Evolutionary conservation across 2,329 filamentous ascomycete species (phyloP).

Genomic region (Ambrosiella cleistominuta): DNA sequence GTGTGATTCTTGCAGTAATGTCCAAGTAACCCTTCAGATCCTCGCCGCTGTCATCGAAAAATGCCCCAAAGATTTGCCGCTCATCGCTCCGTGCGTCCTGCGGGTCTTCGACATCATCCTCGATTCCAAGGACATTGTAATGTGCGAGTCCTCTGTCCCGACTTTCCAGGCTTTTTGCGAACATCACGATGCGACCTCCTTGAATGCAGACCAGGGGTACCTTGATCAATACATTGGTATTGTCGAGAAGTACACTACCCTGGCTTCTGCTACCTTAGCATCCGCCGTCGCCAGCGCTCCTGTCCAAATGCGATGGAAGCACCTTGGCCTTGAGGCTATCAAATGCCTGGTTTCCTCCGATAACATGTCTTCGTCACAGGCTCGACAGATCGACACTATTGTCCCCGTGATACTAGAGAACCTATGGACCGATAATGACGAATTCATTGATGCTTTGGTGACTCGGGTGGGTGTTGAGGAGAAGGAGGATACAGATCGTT

Average conservation of each 20-base stretch:
- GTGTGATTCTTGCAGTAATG: slow-evolving; percentile 43
- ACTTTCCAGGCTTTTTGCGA: slow-evolving; percentile 80
- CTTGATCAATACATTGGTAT: slow-evolving; percentile 67
- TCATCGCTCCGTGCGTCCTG: slow-evolving; percentile 73
- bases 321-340: slow-evolving; percentile 58
- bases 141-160: slow-evolving; percentile 77
- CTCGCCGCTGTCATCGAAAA: slow-evolving; percentile 85
- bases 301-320: slow-evolving; percentile 61
- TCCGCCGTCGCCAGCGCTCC: slow-evolving; percentile 48
- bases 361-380: slow-evolving; percentile 55
- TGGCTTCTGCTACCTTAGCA: slow-evolving; percentile 47
- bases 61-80: slow-evolving; percentile 69
- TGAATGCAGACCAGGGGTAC: slow-evolving; percentile 74
- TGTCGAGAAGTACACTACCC: slow-evolving; percentile 59
- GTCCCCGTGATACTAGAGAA: slow-evolving; percentile 79
- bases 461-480: slow-evolving; percentile 51
- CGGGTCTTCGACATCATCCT: slow-evolving; percentile 71
- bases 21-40: slow-evolving; percentile 89
- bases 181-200: slow-evolving; percentile 68
- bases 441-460: slow-evolving; percentile 51
- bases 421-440: slow-evolving; percentile 56
- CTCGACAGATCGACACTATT: slow-evolving; percentile 58
- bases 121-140: slow-evolving; percentile 69
- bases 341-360: slow-evolving; percentile 68
- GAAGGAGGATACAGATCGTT: slow-evolving; percentile 46